phyloP scores from a whole-genome alignment of 495 filamentous ascomycete species.

The Immersiella caudata region DNA sequence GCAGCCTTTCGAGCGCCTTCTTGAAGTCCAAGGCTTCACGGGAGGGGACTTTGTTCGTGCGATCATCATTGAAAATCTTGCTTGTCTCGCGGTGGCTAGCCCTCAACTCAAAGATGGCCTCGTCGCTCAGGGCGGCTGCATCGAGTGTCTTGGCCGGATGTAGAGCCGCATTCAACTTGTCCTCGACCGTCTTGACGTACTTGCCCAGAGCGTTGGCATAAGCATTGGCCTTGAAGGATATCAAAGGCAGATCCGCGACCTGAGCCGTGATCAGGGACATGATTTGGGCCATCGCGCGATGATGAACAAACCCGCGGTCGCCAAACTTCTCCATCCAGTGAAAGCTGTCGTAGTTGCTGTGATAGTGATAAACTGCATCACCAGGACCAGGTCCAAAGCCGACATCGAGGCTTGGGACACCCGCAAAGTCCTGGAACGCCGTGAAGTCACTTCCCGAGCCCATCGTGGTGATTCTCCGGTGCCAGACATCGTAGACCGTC shows the following conservation, averaged over 20 bases:
- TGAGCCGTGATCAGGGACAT: slow-evolving; percentile 78
- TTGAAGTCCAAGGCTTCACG: slow-evolving; percentile 48
- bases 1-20: slow-evolving; percentile 46
- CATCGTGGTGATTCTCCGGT: slow-evolving; percentile 64
- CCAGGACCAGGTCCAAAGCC: slow-evolving; percentile 61
- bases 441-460: slow-evolving; percentile 87
- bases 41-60: slow-evolving; percentile 46
- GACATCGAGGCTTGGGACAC: slow-evolving; percentile 83
- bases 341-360: slow-evolving; percentile 92
- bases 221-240: slow-evolving; percentile 38
- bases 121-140: slow-evolving; percentile 37
- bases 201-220: background rate
- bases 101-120: slow-evolving; percentile 56
- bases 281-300: slow-evolving; percentile 77
- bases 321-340: slow-evolving; percentile 84
- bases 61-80: slow-evolving; percentile 28
- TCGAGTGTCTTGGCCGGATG: slow-evolving; percentile 16
- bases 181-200: slow-evolving; percentile 66
- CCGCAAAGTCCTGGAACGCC: slow-evolving; percentile 90
- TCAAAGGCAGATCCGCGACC: slow-evolving; percentile 73
- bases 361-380: slow-evolving; percentile 69
- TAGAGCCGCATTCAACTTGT: slow-evolving; percentile 52
- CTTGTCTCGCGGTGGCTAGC: slow-evolving; percentile 52
- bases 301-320: slow-evolving; percentile 83
- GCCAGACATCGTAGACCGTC: slow-evolving; percentile 77